Evolutionary conservation across 2,329 filamentous ascomycete species (phyloP).

Genomic region (Pyricularia pennisetigena): DNA sequence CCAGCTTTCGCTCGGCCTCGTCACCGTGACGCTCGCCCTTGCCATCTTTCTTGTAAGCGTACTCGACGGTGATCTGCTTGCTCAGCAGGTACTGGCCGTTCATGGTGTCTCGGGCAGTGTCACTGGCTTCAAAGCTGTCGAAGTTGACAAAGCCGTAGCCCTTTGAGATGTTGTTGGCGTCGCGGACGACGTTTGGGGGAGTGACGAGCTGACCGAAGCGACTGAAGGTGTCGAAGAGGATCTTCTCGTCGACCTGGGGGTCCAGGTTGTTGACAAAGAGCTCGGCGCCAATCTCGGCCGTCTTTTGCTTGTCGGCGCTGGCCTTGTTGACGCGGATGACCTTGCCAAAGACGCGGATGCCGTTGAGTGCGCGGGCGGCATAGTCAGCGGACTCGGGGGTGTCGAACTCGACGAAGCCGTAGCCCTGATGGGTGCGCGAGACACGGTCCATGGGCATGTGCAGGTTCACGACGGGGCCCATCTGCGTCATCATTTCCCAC

Average conservation of each 20-base stretch:
- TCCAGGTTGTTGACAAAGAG: constrained; percentile 96
- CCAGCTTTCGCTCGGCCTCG: constrained; percentile 82
- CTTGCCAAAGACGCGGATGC: constrained; percentile 85
- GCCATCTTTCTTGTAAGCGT: constrained; percentile 98
- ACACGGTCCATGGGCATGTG: constrained; percentile 98
- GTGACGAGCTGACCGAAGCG: constrained; percentile 81
- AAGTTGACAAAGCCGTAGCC: constrained; percentile 96
- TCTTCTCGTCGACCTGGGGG: constrained; percentile 88
- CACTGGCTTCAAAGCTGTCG: constrained; percentile 84
- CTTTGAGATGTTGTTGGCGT: constrained; percentile 81
- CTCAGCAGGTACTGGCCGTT: constrained; percentile 95
- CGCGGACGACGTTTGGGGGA: constrained; percentile 83
- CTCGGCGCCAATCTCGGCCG: constrained; percentile 89
- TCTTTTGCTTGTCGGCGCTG: constrained; percentile 84
- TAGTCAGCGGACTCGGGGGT: constrained; percentile 95
- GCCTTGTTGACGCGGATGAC: constrained; percentile 94
- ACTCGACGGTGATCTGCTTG: constrained; percentile 93
- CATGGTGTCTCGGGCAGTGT: constrained; percentile 86
- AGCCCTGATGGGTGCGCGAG: constrained; percentile 92
- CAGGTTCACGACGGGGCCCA: constrained; percentile 93
- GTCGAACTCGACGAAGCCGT: constrained; percentile 98
- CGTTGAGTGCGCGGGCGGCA: constrained; percentile 92
- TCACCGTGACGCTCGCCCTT: constrained; percentile 96
- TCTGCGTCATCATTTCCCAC: constrained; percentile 97
- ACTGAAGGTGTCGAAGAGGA: constrained; percentile 87